A percentile compares a stretch with the other conserved stretches of the same genome.
These are phyloP conservation scores for Rhizopus stolonifer DNA, from an alignment of 371 early-diverging fungal genomes.

Conservation along the genomic window DNA sequence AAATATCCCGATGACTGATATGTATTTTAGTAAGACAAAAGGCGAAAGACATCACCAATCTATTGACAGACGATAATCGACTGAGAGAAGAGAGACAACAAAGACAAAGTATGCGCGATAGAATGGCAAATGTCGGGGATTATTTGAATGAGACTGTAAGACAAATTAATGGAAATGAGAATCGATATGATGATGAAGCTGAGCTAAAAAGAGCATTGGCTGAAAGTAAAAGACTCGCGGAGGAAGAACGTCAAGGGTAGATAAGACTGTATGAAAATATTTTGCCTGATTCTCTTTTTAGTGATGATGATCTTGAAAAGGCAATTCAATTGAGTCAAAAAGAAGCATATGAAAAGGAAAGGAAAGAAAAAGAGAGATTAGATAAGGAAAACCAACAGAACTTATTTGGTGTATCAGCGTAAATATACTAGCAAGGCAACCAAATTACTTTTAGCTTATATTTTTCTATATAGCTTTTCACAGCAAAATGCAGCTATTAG, in stretches of 20 bases:
- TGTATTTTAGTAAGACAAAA: slow-evolving; percentile 64
- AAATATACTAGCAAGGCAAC: not conserved
- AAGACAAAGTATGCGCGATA: slow-evolving; percentile 42
- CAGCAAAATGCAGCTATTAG: slow-evolving; percentile 23
- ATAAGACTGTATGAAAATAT: not conserved
- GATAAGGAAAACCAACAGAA: slow-evolving; percentile 41
- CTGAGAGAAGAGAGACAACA: slow-evolving; percentile 68
- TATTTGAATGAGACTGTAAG: slow-evolving; percentile 65
- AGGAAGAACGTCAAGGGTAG: slow-evolving; percentile 35
- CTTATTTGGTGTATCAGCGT: slow-evolving; percentile 1
- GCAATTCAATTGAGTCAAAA: slow-evolving; percentile 45
- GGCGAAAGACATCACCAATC: slow-evolving; percentile 82
- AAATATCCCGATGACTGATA: not conserved
- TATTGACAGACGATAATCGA: slow-evolving; percentile 76
- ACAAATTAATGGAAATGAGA: slow-evolving; percentile 14
- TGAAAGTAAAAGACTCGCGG: slow-evolving; percentile 42
- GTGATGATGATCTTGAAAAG: slow-evolving; percentile 44
- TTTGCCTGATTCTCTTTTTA: slow-evolving; percentile 3
- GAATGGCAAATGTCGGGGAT: slow-evolving; percentile 52
- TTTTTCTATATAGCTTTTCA: slow-evolving; percentile 5
- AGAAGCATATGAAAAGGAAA: slow-evolving; percentile 42
- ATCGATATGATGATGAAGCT: slow-evolving; percentile 28
- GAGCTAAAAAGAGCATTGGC: slow-evolving; percentile 38
- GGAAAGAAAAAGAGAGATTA: slow-evolving; percentile 27
- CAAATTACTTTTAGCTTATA: too few species aligned